Percentiles rank a stretch among this genome's conserved stretches.
Evolutionary conservation across 805 yeast genomes (phyloP).

Genomic region (Peterozyma toletana): DNA sequence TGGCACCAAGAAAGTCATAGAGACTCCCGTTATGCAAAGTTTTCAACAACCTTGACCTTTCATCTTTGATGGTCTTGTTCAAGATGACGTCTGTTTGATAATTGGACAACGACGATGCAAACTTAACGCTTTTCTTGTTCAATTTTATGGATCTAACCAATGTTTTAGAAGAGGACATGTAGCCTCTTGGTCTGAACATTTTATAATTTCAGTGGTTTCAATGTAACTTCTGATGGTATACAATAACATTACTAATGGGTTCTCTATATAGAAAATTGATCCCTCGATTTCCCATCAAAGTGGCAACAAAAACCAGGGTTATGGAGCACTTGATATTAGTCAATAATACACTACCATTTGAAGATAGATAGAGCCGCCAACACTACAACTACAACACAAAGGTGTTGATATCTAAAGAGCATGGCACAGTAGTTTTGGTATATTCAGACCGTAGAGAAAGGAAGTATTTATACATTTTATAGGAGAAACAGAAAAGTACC

Average conservation of each 20-base stretch:
- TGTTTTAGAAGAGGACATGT: neutral
- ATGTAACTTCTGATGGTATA: neutral
- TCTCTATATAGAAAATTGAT: neutral
- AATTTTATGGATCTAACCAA: neutral
- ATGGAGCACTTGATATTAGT: neutral
- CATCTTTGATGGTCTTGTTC: constrained; percentile 10
- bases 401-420: too few species aligned
- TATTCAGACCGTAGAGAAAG: too few species aligned
- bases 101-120: constrained; percentile 12
- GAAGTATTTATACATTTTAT: too few species aligned
- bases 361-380: too few species aligned
- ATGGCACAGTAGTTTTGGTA: too few species aligned
- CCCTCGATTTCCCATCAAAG: neutral
- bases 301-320: neutral
- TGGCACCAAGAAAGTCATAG: neutral
- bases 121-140: neutral
- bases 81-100: constrained; percentile 12
- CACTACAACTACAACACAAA: too few species aligned
- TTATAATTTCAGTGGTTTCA: neutral
- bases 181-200: constrained; percentile 8
- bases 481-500: too few species aligned
- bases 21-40: constrained; percentile 1
- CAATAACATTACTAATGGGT: neutral
- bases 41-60: constrained; percentile 5
- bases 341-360: too few species aligned